Evolutionary conservation across 2,329 filamentous ascomycete species (phyloP), one percentile per base, ranked within the genome.

Genomic region (Fusarium palustre): DNA sequence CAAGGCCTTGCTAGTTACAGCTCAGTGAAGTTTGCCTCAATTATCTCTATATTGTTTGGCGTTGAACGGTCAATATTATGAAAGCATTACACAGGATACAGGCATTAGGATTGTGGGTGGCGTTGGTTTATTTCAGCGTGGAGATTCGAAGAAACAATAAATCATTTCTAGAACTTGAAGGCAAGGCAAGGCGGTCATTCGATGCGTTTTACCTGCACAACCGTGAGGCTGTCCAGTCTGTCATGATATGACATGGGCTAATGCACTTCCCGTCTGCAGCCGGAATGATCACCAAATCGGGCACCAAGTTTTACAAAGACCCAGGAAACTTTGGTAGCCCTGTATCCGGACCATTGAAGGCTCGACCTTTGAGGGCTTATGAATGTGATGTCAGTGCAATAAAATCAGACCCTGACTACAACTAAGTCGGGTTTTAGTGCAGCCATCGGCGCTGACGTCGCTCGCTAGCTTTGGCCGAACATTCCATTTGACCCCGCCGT

Each of bases 371-470:
- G 28, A 30, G 38, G 55, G 61, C 61, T 45, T 69, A 36, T 56
- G 54, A n/a, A 28, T 68, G 55, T 68, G 66, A 70, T 71, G 69
- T 72, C 63, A 72, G 59, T 50, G 59, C 34, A 54, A 28, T 34
- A 50, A 31, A 28, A 38, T 34, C n/a, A 45, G 55, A 53, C 48
- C 55, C 55, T 50, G 47, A 39, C 47, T 50, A n/a, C 48, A 39
- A 50, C 48, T 50, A 39, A 50, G 24, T 59, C 55, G 49, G 46
- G 54, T 52, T 64, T 58, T 56, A 52, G 43, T 61, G 64, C 62
- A 71, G 68, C 60, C 64, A 59, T 70, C 55, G 63, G 69, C 55
- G 59, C 67, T 74, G 72, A 74, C 72, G 69, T 74, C 59, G 70
- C 58, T 74, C 63, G 70, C 58, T 74, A 66, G 64, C 59, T 48